Evolutionary conservation across 1,284 basidiomycete genomes (phyloP).

Genomic region (Sporisorium iseilematis-ciliati): DNA sequence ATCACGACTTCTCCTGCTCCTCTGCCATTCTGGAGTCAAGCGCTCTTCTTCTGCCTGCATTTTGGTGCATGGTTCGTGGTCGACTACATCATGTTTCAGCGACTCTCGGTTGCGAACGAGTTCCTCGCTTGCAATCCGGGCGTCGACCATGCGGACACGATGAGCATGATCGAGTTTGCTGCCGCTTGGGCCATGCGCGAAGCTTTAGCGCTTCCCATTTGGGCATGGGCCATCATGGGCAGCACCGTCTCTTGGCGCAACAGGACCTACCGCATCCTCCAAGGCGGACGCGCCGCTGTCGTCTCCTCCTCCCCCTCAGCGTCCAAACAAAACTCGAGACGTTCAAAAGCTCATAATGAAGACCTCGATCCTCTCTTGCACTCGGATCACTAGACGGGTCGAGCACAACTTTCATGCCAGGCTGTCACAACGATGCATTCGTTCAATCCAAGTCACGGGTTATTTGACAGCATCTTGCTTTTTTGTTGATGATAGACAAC

Average conservation of each 20-base stretch:
- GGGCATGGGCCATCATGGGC: slow-evolving; percentile 66
- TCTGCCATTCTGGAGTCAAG: slow-evolving; percentile 2
- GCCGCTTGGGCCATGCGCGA: slow-evolving; percentile 64
- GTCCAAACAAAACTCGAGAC: slow-evolving; percentile 8
- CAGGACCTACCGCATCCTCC: slow-evolving; percentile 40
- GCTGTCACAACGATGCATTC: not conserved
- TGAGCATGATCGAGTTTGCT: slow-evolving; percentile 35
- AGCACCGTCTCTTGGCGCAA: slow-evolving; percentile 54
- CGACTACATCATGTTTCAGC: slow-evolving; percentile 38
- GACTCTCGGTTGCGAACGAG: slow-evolving; percentile 39
- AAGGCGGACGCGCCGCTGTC: slow-evolving; percentile 41
- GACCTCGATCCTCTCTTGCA: slow-evolving; percentile 34
- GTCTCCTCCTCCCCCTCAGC: slow-evolving; percentile 19
- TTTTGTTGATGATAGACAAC: not conserved
- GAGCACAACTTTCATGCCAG: not conserved
- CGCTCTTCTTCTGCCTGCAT: slow-evolving; percentile 41
- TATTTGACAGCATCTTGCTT: not conserved
- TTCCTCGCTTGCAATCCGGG: slow-evolving; percentile 37
- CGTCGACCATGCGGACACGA: slow-evolving; percentile 20
- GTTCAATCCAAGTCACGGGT: slow-evolving; percentile 7
- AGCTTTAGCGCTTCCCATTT: slow-evolving; percentile 65
- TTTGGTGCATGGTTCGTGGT: slow-evolving; percentile 41
- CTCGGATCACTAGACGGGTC: slow-evolving; percentile 3
- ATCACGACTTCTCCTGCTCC: slow-evolving; percentile 3
- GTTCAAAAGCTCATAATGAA: slow-evolving; percentile 9